Evolutionary conservation across 1,284 basidiomycete species (phyloP), one percentile per base, ranked within the genome.

Genomic region (Rhodotorula sp.): DNA sequence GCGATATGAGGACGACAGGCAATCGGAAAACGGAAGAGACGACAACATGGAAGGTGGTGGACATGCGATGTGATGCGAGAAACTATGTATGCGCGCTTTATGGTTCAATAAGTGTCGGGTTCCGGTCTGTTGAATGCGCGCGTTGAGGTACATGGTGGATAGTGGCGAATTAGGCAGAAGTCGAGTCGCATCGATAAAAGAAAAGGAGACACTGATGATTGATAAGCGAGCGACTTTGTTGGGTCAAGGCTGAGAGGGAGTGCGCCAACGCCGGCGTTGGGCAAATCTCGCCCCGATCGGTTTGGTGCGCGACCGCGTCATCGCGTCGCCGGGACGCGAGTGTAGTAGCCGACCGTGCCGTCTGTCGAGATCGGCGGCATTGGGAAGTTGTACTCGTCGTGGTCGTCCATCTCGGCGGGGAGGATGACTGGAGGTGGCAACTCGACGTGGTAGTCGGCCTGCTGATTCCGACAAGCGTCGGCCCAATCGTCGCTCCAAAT

Each of bases 401-500:
- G 54, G 20, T 45, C 59, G 37, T 71, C 69, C 49, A 51, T 24
- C 33, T 51, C 62, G 53, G 66, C 64, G n/a, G 69, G 69, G 7
- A 73, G 64, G 45, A 73, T 45, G 53, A 73, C 69, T 4, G 72
- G 72, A 14, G 69, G 55, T 2, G 72, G 72, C 2, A 73, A 62
- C 49, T 58, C 56, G 48, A 73, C 72, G 61, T 66, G 64, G 65
- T 74, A 71, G 7, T 45, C 29, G 30, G 60, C 51, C 22, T 58
- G 60, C 44, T 70, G 68, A 3, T 51, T 42, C 26, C 62, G 62
- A n/a, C 62, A 62, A 20, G 64, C 67, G 26, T 75, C 74, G 55
- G 66, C 66, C 74, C 74, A 75, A 57, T 75, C 74, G 60, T 64
- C 68, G 49, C 59, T 56, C 60, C 70, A 70, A 46, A 75, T 62